A percentile compares a stretch with the other conserved stretches of the same genome.
These are phyloP conservation scores for Arachis stenosperma DNA, from an alignment of 306 rosid species.

Conservation along the genomic window DNA sequence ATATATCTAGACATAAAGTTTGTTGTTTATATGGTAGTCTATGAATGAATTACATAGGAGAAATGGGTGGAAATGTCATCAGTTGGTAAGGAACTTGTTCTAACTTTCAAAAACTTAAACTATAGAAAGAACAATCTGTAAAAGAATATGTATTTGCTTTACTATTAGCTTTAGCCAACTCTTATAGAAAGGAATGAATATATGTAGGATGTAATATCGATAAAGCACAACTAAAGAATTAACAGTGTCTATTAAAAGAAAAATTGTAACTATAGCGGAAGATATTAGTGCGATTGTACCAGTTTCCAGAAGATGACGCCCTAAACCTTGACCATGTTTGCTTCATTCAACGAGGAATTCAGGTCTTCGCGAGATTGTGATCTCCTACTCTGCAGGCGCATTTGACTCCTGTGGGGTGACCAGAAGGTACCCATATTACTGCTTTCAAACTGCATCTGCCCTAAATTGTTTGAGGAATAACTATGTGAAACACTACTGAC, in stretches of 20 bases:
- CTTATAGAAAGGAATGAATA: constrained; percentile 58
- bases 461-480: constrained; percentile 82
- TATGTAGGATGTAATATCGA: constrained; percentile 31
- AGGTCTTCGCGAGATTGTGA: constrained; percentile 98
- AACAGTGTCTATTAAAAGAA: constrained; percentile 24
- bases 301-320: constrained; percentile 46
- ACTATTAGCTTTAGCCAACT: constrained; percentile 42
- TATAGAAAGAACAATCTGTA: constrained; percentile 34
- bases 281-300: constrained; percentile 50
- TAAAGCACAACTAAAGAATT: constrained; percentile 37
- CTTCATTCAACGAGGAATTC: constrained; percentile 69
- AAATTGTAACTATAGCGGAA: constrained; percentile 33
- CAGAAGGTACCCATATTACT: constrained; percentile 71
- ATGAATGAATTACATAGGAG: constrained; percentile 20
- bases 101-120: constrained; percentile 11
- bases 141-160: constrained; percentile 36
- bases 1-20: constrained; percentile 6
- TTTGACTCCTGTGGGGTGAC: constrained; percentile 86
- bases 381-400: constrained; percentile 95
- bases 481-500: constrained; percentile 75
- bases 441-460: constrained; percentile 78
- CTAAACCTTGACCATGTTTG: constrained; percentile 76
- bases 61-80: constrained; percentile 30
- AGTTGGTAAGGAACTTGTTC: constrained; percentile 26
- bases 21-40: constrained; percentile 24